Evolutionary conservation across 306 rosid species (phyloP).

Genomic region (Lathyrus aphaca): DNA sequence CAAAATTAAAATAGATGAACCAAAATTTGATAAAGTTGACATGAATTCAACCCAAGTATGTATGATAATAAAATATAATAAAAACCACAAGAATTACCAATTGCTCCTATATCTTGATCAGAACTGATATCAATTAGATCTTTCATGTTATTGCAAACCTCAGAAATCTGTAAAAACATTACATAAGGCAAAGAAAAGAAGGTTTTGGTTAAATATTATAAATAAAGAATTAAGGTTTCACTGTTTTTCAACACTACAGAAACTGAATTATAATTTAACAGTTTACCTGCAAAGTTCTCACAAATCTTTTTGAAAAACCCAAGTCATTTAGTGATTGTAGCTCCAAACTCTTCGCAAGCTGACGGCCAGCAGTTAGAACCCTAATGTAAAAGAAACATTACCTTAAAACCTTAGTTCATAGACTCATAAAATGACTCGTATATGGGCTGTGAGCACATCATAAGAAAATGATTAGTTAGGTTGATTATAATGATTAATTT

Average conservation of each 20-base stretch:
- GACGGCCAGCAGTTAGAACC: conserved; percentile 91
- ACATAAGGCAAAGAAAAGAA: conserved; percentile 4
- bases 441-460: no score
- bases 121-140: conserved; percentile 84
- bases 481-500: no score
- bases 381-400: conserved; percentile 51
- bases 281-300: conserved; percentile 95
- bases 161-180: conserved; percentile 73
- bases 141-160: conserved; percentile 96
- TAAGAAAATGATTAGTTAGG: no score
- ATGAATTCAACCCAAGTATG: not conserved
- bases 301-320: conserved; percentile 96
- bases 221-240: not conserved
- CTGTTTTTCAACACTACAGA: conserved; percentile 1
- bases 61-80: not conserved
- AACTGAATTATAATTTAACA: conserved; percentile 22
- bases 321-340: conserved; percentile 87
- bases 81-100: conserved; percentile 55
- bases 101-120: conserved; percentile 73
- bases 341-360: conserved; percentile 93
- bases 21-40: not conserved
- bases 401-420: not conserved
- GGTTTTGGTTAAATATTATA: conserved; percentile 10
- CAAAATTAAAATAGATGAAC: not conserved
- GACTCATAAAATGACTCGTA: no score